Conservation (phyloP, 441 rosid species). For the Raphanus hybrid region DNA sequence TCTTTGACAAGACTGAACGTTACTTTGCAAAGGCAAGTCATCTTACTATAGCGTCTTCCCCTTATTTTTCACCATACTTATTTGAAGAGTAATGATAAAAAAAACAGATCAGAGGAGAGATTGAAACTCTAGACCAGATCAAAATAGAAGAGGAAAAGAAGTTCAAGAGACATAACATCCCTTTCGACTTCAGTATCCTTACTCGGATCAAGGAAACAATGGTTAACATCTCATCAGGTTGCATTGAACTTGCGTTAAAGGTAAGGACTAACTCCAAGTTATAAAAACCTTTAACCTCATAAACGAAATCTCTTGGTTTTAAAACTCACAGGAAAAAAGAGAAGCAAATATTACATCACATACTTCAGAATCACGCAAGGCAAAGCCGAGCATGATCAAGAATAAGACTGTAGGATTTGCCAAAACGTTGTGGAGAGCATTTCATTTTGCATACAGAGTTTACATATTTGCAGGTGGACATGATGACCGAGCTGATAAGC, state of each 20-base stretch:
- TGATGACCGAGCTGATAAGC: conserved; percentile 63
- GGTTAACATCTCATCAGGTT: conserved; percentile 90
- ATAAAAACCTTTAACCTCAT: too few relatives aligned
- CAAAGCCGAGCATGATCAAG: conserved; percentile 27
- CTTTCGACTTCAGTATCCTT: conserved; percentile 73
- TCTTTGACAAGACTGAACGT: conserved; percentile 71
- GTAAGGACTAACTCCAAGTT: conserved; percentile 36
- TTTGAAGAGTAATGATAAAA: conserved; percentile 3
- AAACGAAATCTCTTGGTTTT: background rate
- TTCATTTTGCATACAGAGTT: conserved; percentile 65
- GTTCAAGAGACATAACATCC: conserved; percentile 67
- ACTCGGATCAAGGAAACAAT: conserved; percentile 73
- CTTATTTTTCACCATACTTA: conserved; percentile 2
- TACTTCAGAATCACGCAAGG: conserved; percentile 13
- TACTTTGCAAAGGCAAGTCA: conserved; percentile 70
- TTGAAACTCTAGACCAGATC: conserved; percentile 70
- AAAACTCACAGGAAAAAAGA: conserved; percentile 37
- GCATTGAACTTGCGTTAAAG: conserved; percentile 89
- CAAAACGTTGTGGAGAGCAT: conserved; percentile 63
- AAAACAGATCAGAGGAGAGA: conserved; percentile 68
- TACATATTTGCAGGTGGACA: conserved; percentile 76
- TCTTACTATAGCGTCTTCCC: background rate
- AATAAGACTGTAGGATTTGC: conserved; percentile 25
- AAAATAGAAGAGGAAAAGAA: conserved; percentile 81
- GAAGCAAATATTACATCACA: conserved; percentile 26